Evolutionary conservation across 768 basidiomycete species (phyloP).

Genomic region (Neoboletus brunneissimus): DNA sequence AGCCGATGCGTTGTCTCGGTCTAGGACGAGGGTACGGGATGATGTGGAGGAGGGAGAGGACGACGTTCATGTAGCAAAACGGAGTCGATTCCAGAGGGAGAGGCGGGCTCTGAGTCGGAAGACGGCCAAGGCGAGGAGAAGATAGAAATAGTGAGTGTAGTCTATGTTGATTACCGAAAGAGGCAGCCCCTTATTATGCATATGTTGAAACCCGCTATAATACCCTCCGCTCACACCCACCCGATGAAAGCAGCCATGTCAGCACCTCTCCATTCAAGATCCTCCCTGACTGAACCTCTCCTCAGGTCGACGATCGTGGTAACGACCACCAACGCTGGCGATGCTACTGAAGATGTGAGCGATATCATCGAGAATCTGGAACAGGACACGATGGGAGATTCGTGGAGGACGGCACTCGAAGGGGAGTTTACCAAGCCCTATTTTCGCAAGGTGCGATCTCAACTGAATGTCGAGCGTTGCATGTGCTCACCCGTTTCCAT

Average conservation of each 20-base stretch:
- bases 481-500: constrained; percentile 1
- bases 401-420: constrained; percentile 50
- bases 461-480: not conserved
- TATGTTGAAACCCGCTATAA: not conserved
- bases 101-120: constrained; percentile 36
- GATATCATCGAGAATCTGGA: constrained; percentile 39
- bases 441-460: constrained; percentile 45
- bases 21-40: constrained; percentile 40
- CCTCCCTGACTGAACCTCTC: not conserved
- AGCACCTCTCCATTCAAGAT: not conserved
- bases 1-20: constrained; percentile 55
- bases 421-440: constrained; percentile 61
- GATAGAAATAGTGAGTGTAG: constrained; percentile 8
- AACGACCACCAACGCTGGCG: not conserved
- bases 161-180: not conserved
- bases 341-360: constrained; percentile 3
- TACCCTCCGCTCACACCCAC: not conserved
- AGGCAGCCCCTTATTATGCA: not conserved
- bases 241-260: constrained; percentile 2
- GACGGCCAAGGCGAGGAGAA: constrained; percentile 16
- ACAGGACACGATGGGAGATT: constrained; percentile 54
- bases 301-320: constrained; percentile 18
- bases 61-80: constrained; percentile 34
- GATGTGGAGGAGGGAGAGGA: constrained; percentile 28
- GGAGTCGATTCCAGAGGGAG: constrained; percentile 44